Evolutionary conservation across 345 rosid species (phyloP).

Genomic region (Salix koriyanagi): DNA sequence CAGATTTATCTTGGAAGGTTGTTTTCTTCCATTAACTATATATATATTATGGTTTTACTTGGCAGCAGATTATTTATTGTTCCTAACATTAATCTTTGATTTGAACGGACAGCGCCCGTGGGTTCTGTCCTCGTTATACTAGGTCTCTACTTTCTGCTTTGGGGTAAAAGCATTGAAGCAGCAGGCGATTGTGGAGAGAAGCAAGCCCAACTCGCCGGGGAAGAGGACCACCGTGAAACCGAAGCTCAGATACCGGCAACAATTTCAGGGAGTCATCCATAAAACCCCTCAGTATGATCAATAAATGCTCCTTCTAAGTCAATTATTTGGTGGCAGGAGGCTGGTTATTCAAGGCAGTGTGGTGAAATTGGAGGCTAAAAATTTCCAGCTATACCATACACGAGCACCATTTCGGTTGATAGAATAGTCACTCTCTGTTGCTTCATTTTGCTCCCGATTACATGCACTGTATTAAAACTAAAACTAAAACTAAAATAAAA

Average conservation of each 20-base stretch:
- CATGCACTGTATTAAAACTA: too few species aligned
- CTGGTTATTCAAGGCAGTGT: background rate
- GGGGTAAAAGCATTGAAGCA: slow-evolving; percentile 69
- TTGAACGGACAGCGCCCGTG: slow-evolving; percentile 42
- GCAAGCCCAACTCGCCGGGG: slow-evolving; percentile 26
- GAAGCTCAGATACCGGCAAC: slow-evolving; percentile 2
- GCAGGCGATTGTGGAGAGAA: slow-evolving; percentile 27
- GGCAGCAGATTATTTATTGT: background rate
- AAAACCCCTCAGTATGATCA: background rate
- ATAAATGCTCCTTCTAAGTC: background rate
- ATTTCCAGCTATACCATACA: background rate
- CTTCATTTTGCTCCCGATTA: background rate
- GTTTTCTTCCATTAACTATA: background rate
- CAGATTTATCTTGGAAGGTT: slow-evolving; percentile 30
- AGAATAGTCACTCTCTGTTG: background rate
- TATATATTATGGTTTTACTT: background rate
- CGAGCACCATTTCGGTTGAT: background rate
- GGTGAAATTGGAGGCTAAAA: background rate
- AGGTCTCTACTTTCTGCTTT: slow-evolving; percentile 66
- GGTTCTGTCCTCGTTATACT: slow-evolving; percentile 60
- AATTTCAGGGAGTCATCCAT: background rate
- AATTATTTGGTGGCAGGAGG: background rate
- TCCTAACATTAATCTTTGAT: background rate
- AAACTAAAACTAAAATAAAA: too few species aligned
- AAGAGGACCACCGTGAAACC: background rate